A percentile compares a stretch with the other conserved stretches of the same genome.
Evolutionary conservation across 2,329 filamentous ascomycete species (phyloP).

Genomic region (Coniochaeta sp.): DNA sequence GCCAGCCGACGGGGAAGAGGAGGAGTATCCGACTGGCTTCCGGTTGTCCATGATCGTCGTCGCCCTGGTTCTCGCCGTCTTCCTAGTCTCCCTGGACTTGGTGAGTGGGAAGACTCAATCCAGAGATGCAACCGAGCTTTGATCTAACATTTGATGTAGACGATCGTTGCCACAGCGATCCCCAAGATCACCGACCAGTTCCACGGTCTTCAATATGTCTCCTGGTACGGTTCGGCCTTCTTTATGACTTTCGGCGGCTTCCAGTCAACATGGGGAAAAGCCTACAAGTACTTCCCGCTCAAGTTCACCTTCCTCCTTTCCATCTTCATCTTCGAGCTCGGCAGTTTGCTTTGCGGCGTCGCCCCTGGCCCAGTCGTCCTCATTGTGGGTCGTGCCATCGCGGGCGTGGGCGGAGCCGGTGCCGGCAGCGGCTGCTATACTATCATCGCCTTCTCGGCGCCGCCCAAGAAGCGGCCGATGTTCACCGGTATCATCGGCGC

Average conservation of each 20-base stretch:
- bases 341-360: slow-evolving; percentile 1
- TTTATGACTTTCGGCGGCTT: slow-evolving; percentile 2
- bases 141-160: not conserved
- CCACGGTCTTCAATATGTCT: slow-evolving; percentile 1
- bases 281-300: slow-evolving; percentile 3
- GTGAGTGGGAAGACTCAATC: not conserved
- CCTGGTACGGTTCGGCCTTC: slow-evolving; percentile 2
- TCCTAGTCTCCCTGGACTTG: slow-evolving; percentile 1
- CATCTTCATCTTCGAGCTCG: slow-evolving; percentile 3
- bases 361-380: not conserved
- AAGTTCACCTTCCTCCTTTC: slow-evolving; percentile 1
- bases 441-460: slow-evolving; percentile 1
- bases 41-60: not conserved
- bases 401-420: not conserved
- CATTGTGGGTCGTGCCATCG: not conserved
- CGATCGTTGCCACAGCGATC: slow-evolving; percentile 1
- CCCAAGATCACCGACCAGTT: slow-evolving; percentile 3
- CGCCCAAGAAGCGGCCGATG: not conserved
- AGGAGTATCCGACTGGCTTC: not conserved
- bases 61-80: not conserved
- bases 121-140: not conserved
- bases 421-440: slow-evolving; percentile 9
- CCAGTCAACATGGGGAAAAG: slow-evolving; percentile 3
- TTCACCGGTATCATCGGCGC: slow-evolving; percentile 2
- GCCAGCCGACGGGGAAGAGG: not conserved